Conservation (phyloP, 2,329 filamentous ascomycete genomes). For the Colletotrichum simmondsii region DNA sequence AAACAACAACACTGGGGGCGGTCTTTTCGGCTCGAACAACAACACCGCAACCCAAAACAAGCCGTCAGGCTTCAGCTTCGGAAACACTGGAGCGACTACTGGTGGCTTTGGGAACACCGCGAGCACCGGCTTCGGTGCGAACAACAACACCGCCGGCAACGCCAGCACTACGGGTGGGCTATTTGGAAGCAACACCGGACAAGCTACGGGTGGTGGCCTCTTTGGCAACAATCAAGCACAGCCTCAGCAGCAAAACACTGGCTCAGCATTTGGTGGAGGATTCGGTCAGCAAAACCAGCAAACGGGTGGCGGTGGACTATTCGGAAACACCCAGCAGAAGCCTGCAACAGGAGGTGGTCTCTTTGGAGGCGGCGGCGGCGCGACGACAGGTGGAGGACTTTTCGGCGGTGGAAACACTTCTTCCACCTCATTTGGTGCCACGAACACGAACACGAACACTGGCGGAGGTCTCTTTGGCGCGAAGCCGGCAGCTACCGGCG, state of each 20-base stretch:
- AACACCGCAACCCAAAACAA: conserved; percentile 46
- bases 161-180: conserved; percentile 47
- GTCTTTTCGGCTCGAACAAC: conserved; percentile 39
- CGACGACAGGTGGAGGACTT: conserved; percentile 48
- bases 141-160: conserved; percentile 39
- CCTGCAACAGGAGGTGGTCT: conserved; percentile 34
- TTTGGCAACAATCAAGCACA: conserved; percentile 47
- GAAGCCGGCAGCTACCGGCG: conserved; percentile 52
- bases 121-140: conserved; percentile 53
- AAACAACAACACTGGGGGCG: conserved; percentile 37
- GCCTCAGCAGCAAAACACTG: conserved; percentile 34
- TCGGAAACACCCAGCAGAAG: conserved; percentile 38
- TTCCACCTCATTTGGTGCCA: conserved; percentile 53
- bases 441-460: conserved; percentile 50
- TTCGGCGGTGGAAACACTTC: conserved; percentile 51
- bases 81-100: conserved; percentile 48
- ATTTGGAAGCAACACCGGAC: conserved; percentile 52
- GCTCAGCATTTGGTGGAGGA: conserved; percentile 41
- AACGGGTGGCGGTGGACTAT: conserved; percentile 39
- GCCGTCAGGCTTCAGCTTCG: conserved; percentile 53
- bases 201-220: conserved; percentile 47
- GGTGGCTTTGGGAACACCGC: conserved; percentile 45
- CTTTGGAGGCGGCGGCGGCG: conserved; percentile 34
- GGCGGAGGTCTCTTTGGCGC: conserved; percentile 54
- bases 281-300: conserved; percentile 40